Percentiles rank a stretch among this genome's conserved stretches.
These are phyloP conservation scores for Bonnemaisonia californica DNA, from an alignment of 31 red algal genomes.

Conservation along the genomic window DNA sequence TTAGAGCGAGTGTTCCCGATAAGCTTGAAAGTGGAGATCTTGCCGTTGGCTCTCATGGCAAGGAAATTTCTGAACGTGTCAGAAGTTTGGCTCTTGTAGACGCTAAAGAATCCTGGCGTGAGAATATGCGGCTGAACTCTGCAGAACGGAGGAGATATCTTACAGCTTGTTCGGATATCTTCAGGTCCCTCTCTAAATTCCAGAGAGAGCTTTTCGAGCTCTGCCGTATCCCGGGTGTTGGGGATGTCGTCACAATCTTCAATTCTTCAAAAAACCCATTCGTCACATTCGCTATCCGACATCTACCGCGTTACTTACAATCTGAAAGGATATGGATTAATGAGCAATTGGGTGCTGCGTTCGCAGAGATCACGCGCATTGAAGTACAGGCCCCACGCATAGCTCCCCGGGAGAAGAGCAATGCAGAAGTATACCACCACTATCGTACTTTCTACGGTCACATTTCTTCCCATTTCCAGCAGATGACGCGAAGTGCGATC, in stretches of 20 bases:
- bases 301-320: conserved; percentile 9
- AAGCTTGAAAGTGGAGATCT: not conserved
- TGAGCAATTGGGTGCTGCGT: conserved; percentile 45
- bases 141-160: conserved; percentile 35
- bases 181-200: conserved; percentile 20
- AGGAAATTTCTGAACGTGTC: not conserved
- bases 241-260: conserved; percentile 4
- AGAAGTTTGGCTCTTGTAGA: not conserved
- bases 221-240: conserved; percentile 14
- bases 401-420: conserved; percentile 33
- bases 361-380: conserved; percentile 39
- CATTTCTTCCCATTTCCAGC: conserved; percentile 13
- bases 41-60: not conserved
- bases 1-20: not conserved
- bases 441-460: conserved; percentile 45
- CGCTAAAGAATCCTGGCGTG: conserved; percentile 1
- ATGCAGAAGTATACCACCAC: conserved; percentile 37
- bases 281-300: not conserved
- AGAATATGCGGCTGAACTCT: not conserved
- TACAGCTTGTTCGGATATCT: conserved; percentile 40
- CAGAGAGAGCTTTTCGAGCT: conserved; percentile 10
- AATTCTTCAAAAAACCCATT: conserved; percentile 4
- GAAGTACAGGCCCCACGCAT: conserved; percentile 33
- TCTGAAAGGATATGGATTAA: conserved; percentile 59
- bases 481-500: conserved; percentile 40